These are phyloP conservation scores for Oidium heveae DNA, from an alignment of 2,329 filamentous ascomycete genomes.

Conservation along the genomic window DNA sequence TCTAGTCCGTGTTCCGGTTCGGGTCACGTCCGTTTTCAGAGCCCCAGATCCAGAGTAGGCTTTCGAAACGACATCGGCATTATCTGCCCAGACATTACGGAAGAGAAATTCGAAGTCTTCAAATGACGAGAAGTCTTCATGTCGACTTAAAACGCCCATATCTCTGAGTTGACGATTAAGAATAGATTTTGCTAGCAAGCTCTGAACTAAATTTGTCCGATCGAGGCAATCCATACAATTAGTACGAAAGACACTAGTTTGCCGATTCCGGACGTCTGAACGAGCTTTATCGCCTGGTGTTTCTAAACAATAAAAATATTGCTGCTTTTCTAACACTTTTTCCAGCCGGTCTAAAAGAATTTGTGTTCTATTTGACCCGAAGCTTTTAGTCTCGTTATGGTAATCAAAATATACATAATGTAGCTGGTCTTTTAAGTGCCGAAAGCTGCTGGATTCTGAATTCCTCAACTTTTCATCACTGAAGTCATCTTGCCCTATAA, in stretches of 20 bases:
- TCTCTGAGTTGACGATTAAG: slow-evolving; percentile 76
- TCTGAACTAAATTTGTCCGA: slow-evolving; percentile 92
- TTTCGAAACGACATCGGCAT: slow-evolving; percentile 80
- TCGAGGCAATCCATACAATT: slow-evolving; percentile 99
- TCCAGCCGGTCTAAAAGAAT: slow-evolving; percentile 62
- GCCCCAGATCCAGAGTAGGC: slow-evolving; percentile 91
- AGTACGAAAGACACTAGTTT: slow-evolving; percentile 79
- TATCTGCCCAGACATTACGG: slow-evolving; percentile 96
- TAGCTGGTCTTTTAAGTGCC: slow-evolving; percentile 48
- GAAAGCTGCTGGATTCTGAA: slow-evolving; percentile 37
- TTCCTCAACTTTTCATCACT: slow-evolving; percentile 61
- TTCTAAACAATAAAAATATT: slow-evolving; percentile 83
- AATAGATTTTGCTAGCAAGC: slow-evolving; percentile 78
- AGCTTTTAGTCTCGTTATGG: slow-evolving; percentile 87
- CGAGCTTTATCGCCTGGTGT: slow-evolving; percentile 50
- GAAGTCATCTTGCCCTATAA: slow-evolving; percentile 28
- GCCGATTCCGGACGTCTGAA: slow-evolving; percentile 55
- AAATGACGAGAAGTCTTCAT: slow-evolving; percentile 50
- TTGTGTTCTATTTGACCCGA: slow-evolving; percentile 79
- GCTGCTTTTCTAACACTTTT: slow-evolving; percentile 49
- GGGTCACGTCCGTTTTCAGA: slow-evolving; percentile 92
- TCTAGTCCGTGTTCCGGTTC: slow-evolving; percentile 73
- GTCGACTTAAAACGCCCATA: slow-evolving; percentile 49
- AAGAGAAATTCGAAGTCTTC: slow-evolving; percentile 80
- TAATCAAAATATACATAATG: slow-evolving; percentile 99